Conservation (phyloP, 1,284 basidiomycete species). For the Farysia itapuensis region DNA sequence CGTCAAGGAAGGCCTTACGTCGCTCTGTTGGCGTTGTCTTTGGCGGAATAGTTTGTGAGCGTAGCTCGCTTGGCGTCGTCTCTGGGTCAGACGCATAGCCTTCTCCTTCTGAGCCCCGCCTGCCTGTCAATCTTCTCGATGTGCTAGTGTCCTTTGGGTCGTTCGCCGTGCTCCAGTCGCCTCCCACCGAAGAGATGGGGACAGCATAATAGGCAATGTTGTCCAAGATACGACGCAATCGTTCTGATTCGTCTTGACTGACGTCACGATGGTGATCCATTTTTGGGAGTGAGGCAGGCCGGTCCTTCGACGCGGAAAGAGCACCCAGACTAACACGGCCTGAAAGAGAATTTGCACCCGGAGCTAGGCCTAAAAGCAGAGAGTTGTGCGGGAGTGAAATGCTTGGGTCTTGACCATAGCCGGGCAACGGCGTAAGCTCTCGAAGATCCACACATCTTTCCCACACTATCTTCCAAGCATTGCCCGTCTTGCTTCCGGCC, state of each 20-base stretch:
- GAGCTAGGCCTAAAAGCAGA: constrained; percentile 21
- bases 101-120: constrained; percentile 1
- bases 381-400: constrained; percentile 17
- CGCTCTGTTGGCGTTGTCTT: constrained; percentile 10
- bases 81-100: constrained; percentile 35
- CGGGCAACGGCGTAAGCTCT: constrained; percentile 17
- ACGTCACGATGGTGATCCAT: constrained; percentile 1
- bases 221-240: constrained; percentile 17
- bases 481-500: not conserved
- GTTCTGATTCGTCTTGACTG: constrained; percentile 13
- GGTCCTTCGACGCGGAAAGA: not conserved
- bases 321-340: constrained; percentile 5
- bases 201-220: constrained; percentile 22
- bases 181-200: constrained; percentile 6
- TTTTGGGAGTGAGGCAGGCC: not conserved
- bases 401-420: constrained; percentile 9
- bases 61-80: constrained; percentile 1
- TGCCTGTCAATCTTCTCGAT: not conserved
- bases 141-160: not conserved
- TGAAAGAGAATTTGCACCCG: constrained; percentile 25
- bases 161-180: not conserved
- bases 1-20: constrained; percentile 25
- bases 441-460: constrained; percentile 15
- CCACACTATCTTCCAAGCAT: constrained; percentile 19
- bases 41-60: constrained; percentile 1